Evolutionary conservation across 352 stramenopile species (phyloP), one percentile per base, ranked within the genome.

Genomic region (Phytophthora vignae): DNA sequence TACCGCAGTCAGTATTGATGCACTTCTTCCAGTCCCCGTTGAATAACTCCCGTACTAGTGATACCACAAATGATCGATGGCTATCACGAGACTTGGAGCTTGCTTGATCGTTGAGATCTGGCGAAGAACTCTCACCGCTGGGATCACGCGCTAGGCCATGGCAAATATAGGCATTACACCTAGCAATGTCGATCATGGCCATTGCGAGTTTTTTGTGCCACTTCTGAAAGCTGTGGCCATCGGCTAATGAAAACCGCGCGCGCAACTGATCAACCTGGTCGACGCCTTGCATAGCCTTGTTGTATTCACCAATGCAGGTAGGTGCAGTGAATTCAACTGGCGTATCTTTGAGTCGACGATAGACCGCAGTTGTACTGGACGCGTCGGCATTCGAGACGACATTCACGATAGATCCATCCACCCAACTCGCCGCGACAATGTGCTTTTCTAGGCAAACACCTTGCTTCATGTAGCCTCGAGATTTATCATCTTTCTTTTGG

Each of bases 241-340:
- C 52, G 8, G 52, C 52, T 38, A 44, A 38, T 42, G 52, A 40
- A 57, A 57, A 44, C 11, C 52, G 22, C 6, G 10, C 15, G 3
- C 27, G 52, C 5, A 40, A 12, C 22, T 57, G 25, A 7, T 57
- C 52, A 9, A 22, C 15, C 5, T 27, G 52, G 27, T 57, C 52
- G 25, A 57, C 52, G 46, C 73, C 76, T 56, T 83, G 69, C 76
- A 83, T 79, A 12, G 73, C 22, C 5, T 70, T n/a, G 25, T 83
- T 81, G 57, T 83, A 83, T 46, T 75, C 42, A 10, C 60, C 64
- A 21, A 81, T 57, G 22, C 59, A 71, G 27, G 55, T 73, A 17
- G 76, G 71, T 7, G 63, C 69, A 55, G 33, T 56, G 50, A 77
- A 75, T 1, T 22, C 17, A 5, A 25, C 19, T 7, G 14, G 27